These are phyloP conservation scores for Xylariaceae sp. DNA, from an alignment of 2,329 filamentous ascomycete genomes.

Conservation along the genomic window DNA sequence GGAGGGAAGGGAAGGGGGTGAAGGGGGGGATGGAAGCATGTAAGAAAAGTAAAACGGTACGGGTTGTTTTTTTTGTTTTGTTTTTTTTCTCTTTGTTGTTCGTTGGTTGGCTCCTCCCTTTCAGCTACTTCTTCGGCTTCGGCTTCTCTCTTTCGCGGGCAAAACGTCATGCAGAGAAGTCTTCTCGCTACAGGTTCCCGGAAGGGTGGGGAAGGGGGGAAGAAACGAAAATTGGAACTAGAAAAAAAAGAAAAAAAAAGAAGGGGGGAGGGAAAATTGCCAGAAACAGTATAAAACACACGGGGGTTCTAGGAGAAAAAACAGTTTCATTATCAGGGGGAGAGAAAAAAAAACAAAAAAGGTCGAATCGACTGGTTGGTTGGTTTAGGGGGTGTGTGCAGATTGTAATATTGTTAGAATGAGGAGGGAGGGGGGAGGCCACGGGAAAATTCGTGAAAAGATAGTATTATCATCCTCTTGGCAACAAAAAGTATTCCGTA, in stretches of 20 bases:
- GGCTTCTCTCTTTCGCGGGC: background rate
- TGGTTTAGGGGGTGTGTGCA: slow-evolving; percentile 9
- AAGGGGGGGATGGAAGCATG: background rate
- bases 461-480: slow-evolving; percentile 5
- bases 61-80: background rate
- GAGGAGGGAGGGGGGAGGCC: background rate
- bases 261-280: background rate
- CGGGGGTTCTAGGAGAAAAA: no score
- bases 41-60: background rate
- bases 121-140: background rate
- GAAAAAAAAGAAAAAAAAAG: background rate
- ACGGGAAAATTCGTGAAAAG: background rate
- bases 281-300: background rate
- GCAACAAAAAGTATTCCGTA: background rate
- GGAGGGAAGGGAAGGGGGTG: background rate
- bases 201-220: background rate
- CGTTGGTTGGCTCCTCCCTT: background rate
- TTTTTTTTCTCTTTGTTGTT: background rate
- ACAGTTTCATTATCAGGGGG: background rate
- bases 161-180: background rate
- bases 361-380: slow-evolving; percentile 3
- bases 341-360: background rate
- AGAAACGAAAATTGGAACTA: background rate
- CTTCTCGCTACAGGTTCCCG: background rate
- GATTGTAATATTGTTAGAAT: slow-evolving; percentile 4